These are phyloP conservation scores for Sicyos baderoa DNA, from an alignment of 306 rosid genomes.

Conservation along the genomic window DNA sequence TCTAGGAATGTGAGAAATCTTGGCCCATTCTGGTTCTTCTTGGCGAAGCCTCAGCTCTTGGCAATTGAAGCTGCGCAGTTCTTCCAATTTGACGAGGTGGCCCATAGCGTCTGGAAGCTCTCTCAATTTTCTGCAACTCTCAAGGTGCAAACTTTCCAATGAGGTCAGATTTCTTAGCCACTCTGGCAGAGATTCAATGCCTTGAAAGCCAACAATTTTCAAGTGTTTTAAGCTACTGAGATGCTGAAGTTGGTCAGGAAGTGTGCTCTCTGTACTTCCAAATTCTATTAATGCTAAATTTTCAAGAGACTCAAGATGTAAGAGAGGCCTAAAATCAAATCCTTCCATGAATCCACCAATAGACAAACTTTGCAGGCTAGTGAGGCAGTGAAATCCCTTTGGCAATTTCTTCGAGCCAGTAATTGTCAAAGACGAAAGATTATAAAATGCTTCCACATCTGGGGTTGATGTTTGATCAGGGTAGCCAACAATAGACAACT, in stretches of 20 bases:
- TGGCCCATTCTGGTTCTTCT: slow-evolving; percentile 16
- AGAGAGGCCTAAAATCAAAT: slow-evolving; percentile 9
- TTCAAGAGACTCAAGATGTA: slow-evolving; percentile 9
- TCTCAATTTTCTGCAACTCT: slow-evolving; percentile 16
- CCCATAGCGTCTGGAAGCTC: slow-evolving; percentile 14
- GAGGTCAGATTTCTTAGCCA: background rate
- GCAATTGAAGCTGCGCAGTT: slow-evolving; percentile 16
- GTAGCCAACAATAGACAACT: slow-evolving; percentile 11
- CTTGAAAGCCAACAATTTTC: slow-evolving; percentile 16
- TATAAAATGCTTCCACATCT: background rate
- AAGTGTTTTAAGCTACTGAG: slow-evolving; percentile 6
- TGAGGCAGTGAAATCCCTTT: slow-evolving; percentile 13
- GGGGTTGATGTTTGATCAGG: slow-evolving; percentile 12
- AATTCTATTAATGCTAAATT: slow-evolving; percentile 13
- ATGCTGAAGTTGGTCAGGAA: slow-evolving; percentile 11
- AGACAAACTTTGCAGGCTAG: slow-evolving; percentile 13
- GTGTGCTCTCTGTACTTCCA: background rate
- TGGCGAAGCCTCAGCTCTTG: slow-evolving; percentile 15
- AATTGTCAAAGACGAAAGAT: slow-evolving; percentile 11
- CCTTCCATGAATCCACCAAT: slow-evolving; percentile 15
- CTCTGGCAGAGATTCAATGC: slow-evolving; percentile 15
- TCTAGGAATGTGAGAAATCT: slow-evolving; percentile 3
- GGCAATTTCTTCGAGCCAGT: slow-evolving; percentile 4
- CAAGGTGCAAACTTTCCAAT: slow-evolving; percentile 12
- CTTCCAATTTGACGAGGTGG: background rate